Conservation (phyloP, 352 stramenopile species). For the Phytophthora sansomeana region DNA sequence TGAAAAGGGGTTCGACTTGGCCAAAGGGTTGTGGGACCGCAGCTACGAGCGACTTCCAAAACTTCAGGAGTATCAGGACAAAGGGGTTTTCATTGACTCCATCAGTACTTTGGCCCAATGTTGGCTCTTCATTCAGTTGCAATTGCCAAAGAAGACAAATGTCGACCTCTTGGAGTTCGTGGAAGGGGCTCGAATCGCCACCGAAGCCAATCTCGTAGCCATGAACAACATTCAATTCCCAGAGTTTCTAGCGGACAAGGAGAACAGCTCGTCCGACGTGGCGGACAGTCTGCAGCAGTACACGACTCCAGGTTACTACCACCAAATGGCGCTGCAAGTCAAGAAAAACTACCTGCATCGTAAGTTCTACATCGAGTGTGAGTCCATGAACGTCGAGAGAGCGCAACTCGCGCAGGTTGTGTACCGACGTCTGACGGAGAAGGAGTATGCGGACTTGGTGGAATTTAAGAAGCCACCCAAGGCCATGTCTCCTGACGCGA, state of each 20-base stretch:
- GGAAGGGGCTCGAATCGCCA: slow-evolving; percentile 44
- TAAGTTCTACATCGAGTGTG: slow-evolving; percentile 50
- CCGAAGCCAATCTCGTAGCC: slow-evolving; percentile 41
- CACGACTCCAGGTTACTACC: slow-evolving; percentile 40
- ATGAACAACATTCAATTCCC: slow-evolving; percentile 49
- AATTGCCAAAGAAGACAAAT: slow-evolving; percentile 43
- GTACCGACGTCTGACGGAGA: slow-evolving; percentile 51
- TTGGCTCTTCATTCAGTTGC: slow-evolving; percentile 46
- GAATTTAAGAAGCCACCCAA: slow-evolving; percentile 12
- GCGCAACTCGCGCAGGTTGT: slow-evolving; percentile 40
- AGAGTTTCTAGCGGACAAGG: slow-evolving; percentile 41
- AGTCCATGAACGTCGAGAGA: slow-evolving; percentile 43
- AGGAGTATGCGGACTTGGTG: slow-evolving; percentile 46
- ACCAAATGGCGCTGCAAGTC: slow-evolving; percentile 47
- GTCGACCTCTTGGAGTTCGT: slow-evolving; percentile 58
- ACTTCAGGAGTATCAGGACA: slow-evolving; percentile 46
- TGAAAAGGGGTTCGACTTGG: slow-evolving; percentile 25
- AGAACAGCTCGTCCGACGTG: slow-evolving; percentile 31
- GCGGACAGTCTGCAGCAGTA: slow-evolving; percentile 30
- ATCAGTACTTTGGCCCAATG: slow-evolving; percentile 11
- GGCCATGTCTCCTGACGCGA: slow-evolving; percentile 14
- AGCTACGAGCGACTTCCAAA: slow-evolving; percentile 26
- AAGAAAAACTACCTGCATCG: slow-evolving; percentile 56
- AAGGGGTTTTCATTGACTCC: slow-evolving; percentile 30
- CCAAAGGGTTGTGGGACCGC: slow-evolving; percentile 29